Base-by-base conservation (phyloP, 139 green algal species). In the Tetraselmis striata region DNA sequence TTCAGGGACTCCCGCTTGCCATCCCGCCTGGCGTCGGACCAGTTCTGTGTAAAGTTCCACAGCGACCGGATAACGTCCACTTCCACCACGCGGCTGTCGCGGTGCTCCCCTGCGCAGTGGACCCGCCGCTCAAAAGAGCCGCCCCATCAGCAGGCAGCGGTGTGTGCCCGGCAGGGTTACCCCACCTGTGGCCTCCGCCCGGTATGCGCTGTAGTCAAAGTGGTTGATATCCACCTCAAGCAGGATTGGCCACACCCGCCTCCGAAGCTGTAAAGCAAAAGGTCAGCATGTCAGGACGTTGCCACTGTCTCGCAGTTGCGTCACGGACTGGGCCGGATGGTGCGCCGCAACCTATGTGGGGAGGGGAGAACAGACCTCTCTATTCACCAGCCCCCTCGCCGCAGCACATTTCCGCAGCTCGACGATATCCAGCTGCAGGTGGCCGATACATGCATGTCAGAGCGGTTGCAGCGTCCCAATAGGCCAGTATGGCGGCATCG, bases 61-160 rank as follows among this genome's bases (percentile, higher is more conserved):
- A 98, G 80, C 29, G 94, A 97, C 23, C 93, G 83, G 28, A 88
- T 88, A 59, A 97, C 90, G 83, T 97, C 94, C 26, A 86, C 86
- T 23, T 87, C 67, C 32, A 96, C 90, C 0, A 93, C 90, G 0
- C 76, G 59, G 29, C 31, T 80, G 88, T 95, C 92, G 23, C 86
- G 83, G 81, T 95, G 92, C 0, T 22, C 58, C 23, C 28, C 80
- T 25, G 1, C 30, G 29, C 80, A 79, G 2, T 81, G n/a, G 0
- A 81, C 31, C 58, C 86, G 84, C 1, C 79, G 25, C 24, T 86
- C 31, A 67, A 67, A 28, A 75, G 11, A n/a, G n/a, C 75, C 5
- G 59, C 27, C 2, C 27, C 5, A 1, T 80, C 32, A 1, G 67
- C 59, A 29, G 2, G 28, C n/a, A 29, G 2, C 2, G 28, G 32